Base-by-base conservation (phyloP, 225 moss, liverwort and hornwort genomes). In the Marchantia paleacea region DNA sequence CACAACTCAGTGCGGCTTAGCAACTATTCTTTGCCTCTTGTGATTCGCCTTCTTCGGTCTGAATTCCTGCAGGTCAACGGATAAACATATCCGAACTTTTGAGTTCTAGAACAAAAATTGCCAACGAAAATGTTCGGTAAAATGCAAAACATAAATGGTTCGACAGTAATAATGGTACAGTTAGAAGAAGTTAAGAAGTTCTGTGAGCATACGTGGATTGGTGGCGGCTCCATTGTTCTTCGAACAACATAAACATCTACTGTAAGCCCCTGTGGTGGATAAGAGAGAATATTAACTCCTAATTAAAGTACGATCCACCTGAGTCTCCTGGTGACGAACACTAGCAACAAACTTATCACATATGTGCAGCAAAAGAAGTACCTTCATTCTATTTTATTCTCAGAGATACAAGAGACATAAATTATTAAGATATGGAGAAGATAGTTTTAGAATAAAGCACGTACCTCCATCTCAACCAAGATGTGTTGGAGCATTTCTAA, bases 171-270 rank as follows among this genome's bases (percentile, higher is more conserved):
- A 39, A 39, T 39, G 39, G 39, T 39, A 39, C 39, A 39, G 39
- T 39, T 5, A 5, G 5, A 39, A 2, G 39, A 12, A 28, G 51
- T 15, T 22, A 10, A 29, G 4, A 68, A 26, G 29, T 67, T 16
- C 5, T 68, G 14, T 18, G 49, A 25, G 22, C 80, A 3, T 78
- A 85, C 85, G 74, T 78, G 78, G 26, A 79, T 70, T 29, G 85
- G 81, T 26, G 81, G 72, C 26, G 91, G 84, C 81, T 89, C 89
- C 69, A 77, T 60, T 57, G 94, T 94, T 76, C 94, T 90, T 75
- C 83, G 85, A 83, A 92, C 87, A 22, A 94, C 94, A 55, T 88
- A 94, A 1, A 94, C 91, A 72, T 94, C 92, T 77, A 94, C 94
- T 61, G 81, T 79, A 57, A 94, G 83, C 8, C 94, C 94, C 94